Percentiles rank a stretch among this genome's conserved stretches.
These are phyloP conservation scores for Rehmannia glutinosa DNA, from an alignment of 257 asterid species.

Conservation along the genomic window DNA sequence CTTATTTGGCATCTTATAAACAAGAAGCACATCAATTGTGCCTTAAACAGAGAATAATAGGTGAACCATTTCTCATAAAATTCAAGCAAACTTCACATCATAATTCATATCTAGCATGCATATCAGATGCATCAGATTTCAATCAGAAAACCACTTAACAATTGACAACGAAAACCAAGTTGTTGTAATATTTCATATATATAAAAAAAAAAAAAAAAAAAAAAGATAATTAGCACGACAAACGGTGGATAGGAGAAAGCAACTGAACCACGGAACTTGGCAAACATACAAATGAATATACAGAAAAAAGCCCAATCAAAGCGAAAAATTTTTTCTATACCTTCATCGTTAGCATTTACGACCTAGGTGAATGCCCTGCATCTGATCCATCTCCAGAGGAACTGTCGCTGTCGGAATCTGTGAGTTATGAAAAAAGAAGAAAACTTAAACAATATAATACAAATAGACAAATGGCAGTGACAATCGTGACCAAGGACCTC, in stretches of 20 bases:
- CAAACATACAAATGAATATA: not conserved
- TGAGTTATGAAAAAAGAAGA: not conserved
- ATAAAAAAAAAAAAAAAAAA: not conserved
- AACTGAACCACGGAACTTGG: not conserved
- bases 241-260: not conserved
- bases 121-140: not conserved
- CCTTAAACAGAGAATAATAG: too few relatives aligned
- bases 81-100: not conserved
- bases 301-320: not conserved
- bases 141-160: not conserved
- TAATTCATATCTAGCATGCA: not conserved
- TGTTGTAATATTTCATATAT: not conserved
- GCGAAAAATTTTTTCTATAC: conserved; percentile 13
- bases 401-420: conserved; percentile 63
- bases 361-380: conserved; percentile 40
- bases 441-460: not conserved
- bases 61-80: not conserved
- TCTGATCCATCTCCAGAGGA: conserved; percentile 51
- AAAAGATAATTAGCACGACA: not conserved
- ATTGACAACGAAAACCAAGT: not conserved
- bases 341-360: conserved; percentile 26
- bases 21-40: too few relatives aligned
- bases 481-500: not conserved
- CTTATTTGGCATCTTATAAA: not conserved
- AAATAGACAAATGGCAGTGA: not conserved